These are phyloP conservation scores for Lentinus polychrous DNA, from an alignment of 1,284 basidiomycete species.

Conservation along the genomic window DNA sequence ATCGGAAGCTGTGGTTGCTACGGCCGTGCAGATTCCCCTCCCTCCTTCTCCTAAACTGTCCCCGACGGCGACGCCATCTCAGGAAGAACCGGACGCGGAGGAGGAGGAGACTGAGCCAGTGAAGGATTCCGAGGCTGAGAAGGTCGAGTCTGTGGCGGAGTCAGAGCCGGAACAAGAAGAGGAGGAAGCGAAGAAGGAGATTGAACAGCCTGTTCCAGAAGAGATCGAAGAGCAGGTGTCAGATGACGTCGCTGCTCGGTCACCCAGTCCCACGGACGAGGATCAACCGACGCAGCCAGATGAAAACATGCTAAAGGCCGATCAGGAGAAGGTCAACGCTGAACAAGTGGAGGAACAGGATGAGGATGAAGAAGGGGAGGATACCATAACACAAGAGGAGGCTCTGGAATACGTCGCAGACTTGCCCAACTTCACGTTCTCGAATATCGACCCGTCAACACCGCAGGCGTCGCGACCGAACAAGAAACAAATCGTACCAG, in stretches of 20 bases:
- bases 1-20: neutral
- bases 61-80: neutral
- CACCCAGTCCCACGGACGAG: neutral
- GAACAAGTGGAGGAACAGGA: neutral
- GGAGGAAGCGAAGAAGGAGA: neutral
- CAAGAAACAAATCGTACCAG: slow-evolving; percentile 1
- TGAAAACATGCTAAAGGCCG: neutral
- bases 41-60: neutral
- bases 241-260: neutral
- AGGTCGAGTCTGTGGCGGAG: neutral
- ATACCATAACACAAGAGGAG: neutral
- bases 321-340: neutral
- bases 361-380: neutral
- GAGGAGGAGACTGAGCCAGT: neutral
- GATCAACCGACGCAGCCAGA: neutral
- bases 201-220: neutral
- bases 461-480: neutral
- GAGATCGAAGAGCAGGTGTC: neutral
- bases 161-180: neutral
- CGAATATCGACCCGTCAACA: slow-evolving; percentile 2
- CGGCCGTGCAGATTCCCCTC: neutral
- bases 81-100: neutral
- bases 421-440: neutral
- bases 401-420: neutral
- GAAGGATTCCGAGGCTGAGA: neutral